Percentiles rank a stretch among this genome's conserved stretches.
Evolutionary conservation across 2,329 filamentous ascomycete species (phyloP).

Genomic region (Lachnellula occidentalis): DNA sequence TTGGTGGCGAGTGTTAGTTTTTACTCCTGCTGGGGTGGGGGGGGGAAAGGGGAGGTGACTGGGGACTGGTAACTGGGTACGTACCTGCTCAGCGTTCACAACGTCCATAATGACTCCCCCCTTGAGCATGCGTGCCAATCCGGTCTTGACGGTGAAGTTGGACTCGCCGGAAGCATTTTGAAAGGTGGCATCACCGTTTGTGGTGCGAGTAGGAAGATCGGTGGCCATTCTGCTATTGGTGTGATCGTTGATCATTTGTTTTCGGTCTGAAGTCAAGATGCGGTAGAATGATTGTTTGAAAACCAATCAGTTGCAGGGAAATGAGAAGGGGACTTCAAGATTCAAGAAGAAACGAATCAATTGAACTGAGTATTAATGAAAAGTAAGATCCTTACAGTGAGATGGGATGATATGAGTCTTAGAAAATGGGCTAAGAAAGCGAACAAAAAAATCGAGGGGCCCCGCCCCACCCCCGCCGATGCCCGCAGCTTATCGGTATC

Average conservation of each 20-base stretch:
- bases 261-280: background rate
- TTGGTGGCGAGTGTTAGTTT: conserved; percentile 11
- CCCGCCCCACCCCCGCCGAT: background rate
- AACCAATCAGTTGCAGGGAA: too few relatives aligned
- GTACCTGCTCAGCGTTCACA: conserved; percentile 76
- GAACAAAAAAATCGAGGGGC: background rate
- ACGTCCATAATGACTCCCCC: conserved; percentile 99
- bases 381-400: too few relatives aligned
- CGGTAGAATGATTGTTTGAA: too few relatives aligned
- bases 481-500: too few relatives aligned
- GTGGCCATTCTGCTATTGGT: conserved; percentile 28
- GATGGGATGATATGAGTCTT: conserved; percentile 1
- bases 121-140: conserved; percentile 96
- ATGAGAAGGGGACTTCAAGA: background rate
- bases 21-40: background rate
- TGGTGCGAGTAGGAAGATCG: conserved; percentile 38
- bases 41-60: background rate
- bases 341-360: background rate
- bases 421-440: background rate
- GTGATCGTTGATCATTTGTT: conserved; percentile 22
- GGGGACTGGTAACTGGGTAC: conserved; percentile 2
- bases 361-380: background rate
- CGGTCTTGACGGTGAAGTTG: conserved; percentile 85
- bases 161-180: conserved; percentile 19
- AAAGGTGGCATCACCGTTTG: conserved; percentile 18